These are phyloP conservation scores for Aspergillus texensis DNA, from an alignment of 2,329 filamentous ascomycete genomes.

Conservation along the genomic window DNA sequence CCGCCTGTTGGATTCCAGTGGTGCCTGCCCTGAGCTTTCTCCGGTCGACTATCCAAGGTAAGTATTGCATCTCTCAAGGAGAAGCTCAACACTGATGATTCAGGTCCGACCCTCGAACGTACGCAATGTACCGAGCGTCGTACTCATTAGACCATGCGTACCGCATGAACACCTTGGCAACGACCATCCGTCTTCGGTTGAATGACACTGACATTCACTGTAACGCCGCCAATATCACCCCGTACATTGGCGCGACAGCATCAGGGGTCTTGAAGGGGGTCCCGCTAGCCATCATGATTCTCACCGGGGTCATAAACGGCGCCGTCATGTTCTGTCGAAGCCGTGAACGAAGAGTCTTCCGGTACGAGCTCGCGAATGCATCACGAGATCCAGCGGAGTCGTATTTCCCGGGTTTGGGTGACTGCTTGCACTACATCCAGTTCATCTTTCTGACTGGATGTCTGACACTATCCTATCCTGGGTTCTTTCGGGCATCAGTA, in stretches of 20 bases:
- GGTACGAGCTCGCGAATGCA: constrained; percentile 12
- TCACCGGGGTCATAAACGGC: constrained; percentile 7
- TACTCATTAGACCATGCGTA: constrained; percentile 9
- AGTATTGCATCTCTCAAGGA: neutral
- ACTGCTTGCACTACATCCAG: constrained; percentile 17
- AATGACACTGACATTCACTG: constrained; percentile 12
- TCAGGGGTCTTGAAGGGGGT: neutral
- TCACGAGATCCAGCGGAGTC: constrained; percentile 9
- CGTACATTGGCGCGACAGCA: constrained; percentile 11
- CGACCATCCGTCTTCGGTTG: constrained; percentile 10
- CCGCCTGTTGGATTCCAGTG: neutral
- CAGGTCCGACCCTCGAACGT: constrained; percentile 8
- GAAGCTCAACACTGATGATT: neutral
- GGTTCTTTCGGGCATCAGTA: constrained; percentile 14
- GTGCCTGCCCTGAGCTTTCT: neutral
- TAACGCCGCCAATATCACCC: constrained; percentile 13
- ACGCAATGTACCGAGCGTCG: constrained; percentile 10
- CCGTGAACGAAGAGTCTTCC: constrained; percentile 11
- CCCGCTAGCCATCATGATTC: constrained; percentile 12
- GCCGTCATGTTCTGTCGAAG: neutral
- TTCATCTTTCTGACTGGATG: constrained; percentile 18
- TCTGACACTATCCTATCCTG: constrained; percentile 16
- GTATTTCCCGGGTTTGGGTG: constrained; percentile 7
- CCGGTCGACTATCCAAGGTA: neutral
- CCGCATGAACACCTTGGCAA: constrained; percentile 11